phyloP scores from a whole-genome alignment of 805 yeast genomes.

The Grigorovia jiainica region DNA sequence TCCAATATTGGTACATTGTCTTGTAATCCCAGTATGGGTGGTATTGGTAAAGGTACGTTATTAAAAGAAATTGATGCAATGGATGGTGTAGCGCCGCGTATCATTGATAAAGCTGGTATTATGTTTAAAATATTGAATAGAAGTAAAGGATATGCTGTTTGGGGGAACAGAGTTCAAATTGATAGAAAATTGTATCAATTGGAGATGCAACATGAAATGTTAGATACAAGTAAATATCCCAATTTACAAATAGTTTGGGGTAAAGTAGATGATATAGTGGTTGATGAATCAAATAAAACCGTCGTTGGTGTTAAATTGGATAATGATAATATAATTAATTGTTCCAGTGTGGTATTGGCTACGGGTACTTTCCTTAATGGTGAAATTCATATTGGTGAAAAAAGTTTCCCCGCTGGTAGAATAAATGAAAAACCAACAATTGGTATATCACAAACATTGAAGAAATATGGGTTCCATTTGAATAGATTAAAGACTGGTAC shows the following conservation, averaged over 20 bases:
- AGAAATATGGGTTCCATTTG: constrained; percentile 65
- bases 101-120: constrained; percentile 90
- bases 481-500: constrained; percentile 96
- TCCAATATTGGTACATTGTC: constrained; percentile 86
- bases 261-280: constrained; percentile 74
- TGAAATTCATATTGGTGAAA: constrained; percentile 86
- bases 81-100: constrained; percentile 80
- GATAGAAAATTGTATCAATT: constrained; percentile 69
- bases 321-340: constrained; percentile 56
- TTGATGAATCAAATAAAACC: constrained; percentile 27
- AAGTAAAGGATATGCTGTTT: constrained; percentile 87
- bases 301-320: constrained; percentile 67
- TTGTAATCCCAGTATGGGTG: constrained; percentile 97
- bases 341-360: constrained; percentile 71
- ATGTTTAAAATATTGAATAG: constrained; percentile 81
- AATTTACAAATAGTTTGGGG: constrained; percentile 49
- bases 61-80: constrained; percentile 90
- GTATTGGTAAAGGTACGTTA: constrained; percentile 94
- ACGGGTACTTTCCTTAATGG: constrained; percentile 95
- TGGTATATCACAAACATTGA: constrained; percentile 75
- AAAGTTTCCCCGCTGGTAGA: constrained; percentile 79
- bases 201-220: constrained; percentile 62
- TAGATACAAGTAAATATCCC: constrained; percentile 40
- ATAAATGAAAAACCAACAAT: constrained; percentile 87
- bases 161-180: constrained; percentile 97